Conservation (phyloP, 2,329 filamentous ascomycete species). For the Nemania sp. region DNA sequence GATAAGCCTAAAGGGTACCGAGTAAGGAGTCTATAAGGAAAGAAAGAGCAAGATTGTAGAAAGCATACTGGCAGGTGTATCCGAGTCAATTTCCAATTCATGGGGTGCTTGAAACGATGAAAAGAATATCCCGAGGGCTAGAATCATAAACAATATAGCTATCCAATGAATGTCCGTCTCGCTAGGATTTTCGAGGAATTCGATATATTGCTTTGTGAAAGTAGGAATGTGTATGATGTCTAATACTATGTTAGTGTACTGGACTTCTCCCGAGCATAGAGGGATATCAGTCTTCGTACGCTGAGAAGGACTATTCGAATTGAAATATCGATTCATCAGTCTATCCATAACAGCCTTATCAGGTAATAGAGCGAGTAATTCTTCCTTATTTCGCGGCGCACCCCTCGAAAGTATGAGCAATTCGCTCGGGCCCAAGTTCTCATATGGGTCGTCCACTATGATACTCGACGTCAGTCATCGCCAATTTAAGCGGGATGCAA, state of each 20-base stretch:
- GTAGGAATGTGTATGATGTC: slow-evolving; percentile 58
- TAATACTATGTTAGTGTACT: slow-evolving; percentile 35
- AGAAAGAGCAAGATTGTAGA: not conserved
- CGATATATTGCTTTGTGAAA: slow-evolving; percentile 54
- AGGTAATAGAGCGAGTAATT: slow-evolving; percentile 54
- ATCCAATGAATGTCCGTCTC: slow-evolving; percentile 50
- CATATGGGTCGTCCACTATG: slow-evolving; percentile 37
- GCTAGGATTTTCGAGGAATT: slow-evolving; percentile 52
- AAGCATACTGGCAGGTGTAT: slow-evolving; percentile 38
- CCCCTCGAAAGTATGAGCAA: slow-evolving; percentile 48
- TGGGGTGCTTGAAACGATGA: slow-evolving; percentile 49
- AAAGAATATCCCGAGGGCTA: slow-evolving; percentile 49
- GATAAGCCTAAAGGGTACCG: not conserved
- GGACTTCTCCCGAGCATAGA: not conserved
- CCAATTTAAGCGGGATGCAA: not conserved
- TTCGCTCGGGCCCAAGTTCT: slow-evolving; percentile 44
- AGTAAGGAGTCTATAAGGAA: not conserved
- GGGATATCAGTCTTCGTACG: slow-evolving; percentile 42
- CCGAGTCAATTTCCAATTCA: slow-evolving; percentile 48
- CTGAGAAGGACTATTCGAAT: slow-evolving; percentile 55
- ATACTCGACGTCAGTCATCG: not conserved
- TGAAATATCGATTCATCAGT: slow-evolving; percentile 57
- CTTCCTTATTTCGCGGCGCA: slow-evolving; percentile 46
- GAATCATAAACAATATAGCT: slow-evolving; percentile 54
- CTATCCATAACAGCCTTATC: slow-evolving; percentile 51